Percentiles rank a stretch among this genome's conserved stretches.
Evolutionary conservation across 202 grass and related monocot genomes (phyloP).

Genomic region (Digitaria exilis): DNA sequence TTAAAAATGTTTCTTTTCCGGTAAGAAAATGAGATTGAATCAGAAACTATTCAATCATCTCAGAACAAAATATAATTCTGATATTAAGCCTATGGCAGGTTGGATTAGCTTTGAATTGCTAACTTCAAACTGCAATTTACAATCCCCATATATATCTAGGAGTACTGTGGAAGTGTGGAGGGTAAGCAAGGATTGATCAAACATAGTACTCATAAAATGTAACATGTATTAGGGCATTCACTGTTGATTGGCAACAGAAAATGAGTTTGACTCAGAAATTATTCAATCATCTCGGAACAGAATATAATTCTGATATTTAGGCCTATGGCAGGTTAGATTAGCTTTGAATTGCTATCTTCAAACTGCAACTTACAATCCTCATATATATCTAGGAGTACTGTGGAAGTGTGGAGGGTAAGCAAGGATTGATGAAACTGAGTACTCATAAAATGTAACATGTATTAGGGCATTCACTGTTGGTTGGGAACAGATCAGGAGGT

Average conservation of each 20-base stretch:
- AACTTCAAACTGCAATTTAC: no score
- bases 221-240: no score
- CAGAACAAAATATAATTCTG: constrained; percentile 3
- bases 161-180: no score
- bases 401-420: not conserved
- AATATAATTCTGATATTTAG: constrained; percentile 2
- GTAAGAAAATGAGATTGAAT: not conserved
- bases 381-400: not conserved
- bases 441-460: not conserved
- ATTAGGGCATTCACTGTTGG: not conserved
- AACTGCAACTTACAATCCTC: not conserved
- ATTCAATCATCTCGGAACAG: no score
- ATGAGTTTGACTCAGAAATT: no score
- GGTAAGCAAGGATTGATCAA: no score
- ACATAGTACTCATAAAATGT: no score
- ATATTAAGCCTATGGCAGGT: no score
- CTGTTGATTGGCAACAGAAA: no score
- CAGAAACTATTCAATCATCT: not conserved
- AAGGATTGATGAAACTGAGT: not conserved
- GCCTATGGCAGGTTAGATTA: not conserved
- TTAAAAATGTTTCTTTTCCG: not conserved
- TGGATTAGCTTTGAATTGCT: no score
- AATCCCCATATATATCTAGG: no score
- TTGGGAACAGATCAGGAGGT: not conserved
- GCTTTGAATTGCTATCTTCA: not conserved